Base-by-base conservation (phyloP, 2,329 filamentous ascomycete genomes). In the Coniochaeta hoffmannii region DNA sequence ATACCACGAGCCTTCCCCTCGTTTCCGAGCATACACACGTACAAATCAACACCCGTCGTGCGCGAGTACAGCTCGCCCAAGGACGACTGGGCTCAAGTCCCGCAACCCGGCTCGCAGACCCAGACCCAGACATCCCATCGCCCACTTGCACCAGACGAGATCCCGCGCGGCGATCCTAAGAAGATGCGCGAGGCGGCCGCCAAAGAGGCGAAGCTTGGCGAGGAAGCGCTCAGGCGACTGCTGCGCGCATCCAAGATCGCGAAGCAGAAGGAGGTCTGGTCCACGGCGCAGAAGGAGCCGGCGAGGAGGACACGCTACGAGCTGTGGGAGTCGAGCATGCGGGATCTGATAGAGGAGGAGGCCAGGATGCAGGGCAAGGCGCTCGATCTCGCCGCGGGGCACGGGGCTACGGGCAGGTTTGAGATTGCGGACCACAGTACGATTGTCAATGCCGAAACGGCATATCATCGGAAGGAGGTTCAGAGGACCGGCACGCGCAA, bases 1-100 rank as follows among this genome's bases (percentile, higher is more conserved):
- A 84, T 87, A 11, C 83, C 83, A 0, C 68, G 70, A 34, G 74
- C 75, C 0, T 84, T 87, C 53, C 83, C 83, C 0, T 73, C 78
- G 10, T 86, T 86, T 57, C 83, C 83, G 0, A 85, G 82, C 65
- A 80, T 79, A 49, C 82, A 86, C 62, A 86, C 83, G 3, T 87
- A 85, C 68, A 78, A 76, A 36, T 81, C 78, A 62, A 86, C 83
- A 0, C 78, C 79, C 1, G 75, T 77, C 32, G 70, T 70, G 51
- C 66, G 69, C 32, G 68, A 68, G 58, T 56, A 64, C 44, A 62
- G 68, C 30, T 69, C 68, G 1, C 64, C 69, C 1, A 63, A 63
- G 15, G 63, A 68, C 14, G 65, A 69, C 54, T 65, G 64, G 56
- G 49, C 57, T 1, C 62, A 66, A 17, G n/a, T 58, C 34, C 44